Evolutionary conservation across 2,329 filamentous ascomycete genomes (phyloP), one percentile per base, ranked within the genome.

Genomic region (Neofusicoccum ribis): DNA sequence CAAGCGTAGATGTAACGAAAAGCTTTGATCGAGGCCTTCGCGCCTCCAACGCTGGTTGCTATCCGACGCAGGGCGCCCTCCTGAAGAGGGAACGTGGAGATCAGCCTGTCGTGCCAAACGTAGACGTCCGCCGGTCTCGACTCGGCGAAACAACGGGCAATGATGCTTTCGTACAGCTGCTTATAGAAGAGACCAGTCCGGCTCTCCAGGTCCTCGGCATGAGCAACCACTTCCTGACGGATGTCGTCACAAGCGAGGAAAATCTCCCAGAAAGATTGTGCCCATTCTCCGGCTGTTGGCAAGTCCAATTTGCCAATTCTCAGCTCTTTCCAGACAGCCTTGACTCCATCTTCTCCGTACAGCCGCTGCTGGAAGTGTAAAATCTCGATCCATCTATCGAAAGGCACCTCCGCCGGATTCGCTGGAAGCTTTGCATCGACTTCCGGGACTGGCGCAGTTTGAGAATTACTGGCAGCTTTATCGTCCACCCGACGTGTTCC

Each of bases 231-330:
- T 11, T 76, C 70, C 5, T 72, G 43, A 2, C 83, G 69, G 2
- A 82, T 68, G 6, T 69, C 46, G 8, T 68, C 65, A 41, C 79
- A 66, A 59, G 76, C 73, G 51, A 84, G 67, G 54, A 85, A 80
- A 0, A 74, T 78, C 0, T 72, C 71, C 84, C 84, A 85, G 6
- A 86, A 67, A 12, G 72, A 72, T 8, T 78, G 72, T 17, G 81
- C 79, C 4, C 78, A 68, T n/a, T 67, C 61, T 17, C 79, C 78
- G 12, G 69, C 67, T 2, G 70, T 74, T 14, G 82, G 82, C 11
- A 85, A 67, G 23, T 74, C 69, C 27, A 83, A 70, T 2, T 72
- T 69, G 27, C 76, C 72, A 12, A 69, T 59, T 11, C 69, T 72
- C 72, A 80, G 77, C 50, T 73, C 77, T 37, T 75, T 67, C 80